These are phyloP conservation scores for Boletus vinaceobasis DNA, from an alignment of 768 basidiomycete genomes.

Conservation along the genomic window DNA sequence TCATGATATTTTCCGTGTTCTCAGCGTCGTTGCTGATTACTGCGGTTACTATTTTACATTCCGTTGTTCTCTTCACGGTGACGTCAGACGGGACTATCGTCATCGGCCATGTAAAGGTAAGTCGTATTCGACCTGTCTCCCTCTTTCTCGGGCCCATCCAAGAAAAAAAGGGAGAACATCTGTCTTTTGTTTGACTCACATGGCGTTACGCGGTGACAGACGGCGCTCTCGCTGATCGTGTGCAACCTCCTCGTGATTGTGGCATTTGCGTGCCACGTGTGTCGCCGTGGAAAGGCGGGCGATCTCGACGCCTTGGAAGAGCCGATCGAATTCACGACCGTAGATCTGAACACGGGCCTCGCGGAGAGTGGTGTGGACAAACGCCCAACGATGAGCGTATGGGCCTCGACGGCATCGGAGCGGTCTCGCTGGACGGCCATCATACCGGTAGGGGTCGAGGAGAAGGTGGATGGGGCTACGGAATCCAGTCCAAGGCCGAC, in stretches of 20 bases:
- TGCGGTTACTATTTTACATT: constrained; percentile 19
- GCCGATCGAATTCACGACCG: constrained; percentile 8
- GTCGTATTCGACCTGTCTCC: background rate
- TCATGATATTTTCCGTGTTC: constrained; percentile 19
- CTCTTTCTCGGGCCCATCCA: background rate
- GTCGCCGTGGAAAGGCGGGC: background rate
- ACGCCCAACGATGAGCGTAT: background rate
- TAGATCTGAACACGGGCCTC: constrained; percentile 9
- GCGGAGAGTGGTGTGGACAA: background rate
- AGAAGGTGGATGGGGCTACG: background rate
- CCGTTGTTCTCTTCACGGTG: constrained; percentile 1
- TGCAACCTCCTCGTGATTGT: constrained; percentile 29
- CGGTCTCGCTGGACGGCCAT: background rate
- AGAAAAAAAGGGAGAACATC: background rate
- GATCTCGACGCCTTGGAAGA: constrained; percentile 4
- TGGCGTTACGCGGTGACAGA: constrained; percentile 3
- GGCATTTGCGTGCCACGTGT: constrained; percentile 18
- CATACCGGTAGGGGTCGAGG: background rate
- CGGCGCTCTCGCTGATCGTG: constrained; percentile 22
- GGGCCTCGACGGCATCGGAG: background rate
- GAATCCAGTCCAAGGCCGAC: too few species aligned
- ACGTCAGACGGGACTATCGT: constrained; percentile 4
- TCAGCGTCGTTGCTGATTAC: constrained; percentile 19
- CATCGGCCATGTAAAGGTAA: constrained; percentile 23
- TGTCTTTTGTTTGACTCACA: background rate